Percentiles rank a stretch among this genome's conserved stretches.
Evolutionary conservation across 441 rosid species (phyloP).

Genomic region (Adansonia rubrostipa): DNA sequence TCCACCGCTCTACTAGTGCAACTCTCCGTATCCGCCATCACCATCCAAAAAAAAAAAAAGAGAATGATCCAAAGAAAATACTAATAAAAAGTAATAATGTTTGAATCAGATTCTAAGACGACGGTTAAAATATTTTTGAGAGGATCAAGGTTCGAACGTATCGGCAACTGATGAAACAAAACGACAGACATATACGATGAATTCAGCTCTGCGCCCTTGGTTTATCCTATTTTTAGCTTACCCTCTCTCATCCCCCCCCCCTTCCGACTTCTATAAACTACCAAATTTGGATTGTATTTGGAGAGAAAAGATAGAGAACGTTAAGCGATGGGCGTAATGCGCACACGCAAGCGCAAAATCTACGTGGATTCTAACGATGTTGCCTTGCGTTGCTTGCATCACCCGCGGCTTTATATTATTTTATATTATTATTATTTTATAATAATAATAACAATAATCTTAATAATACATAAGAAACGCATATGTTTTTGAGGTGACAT

Average conservation of each 20-base stretch:
- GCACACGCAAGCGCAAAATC: constrained; percentile 47
- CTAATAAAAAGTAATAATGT: neutral
- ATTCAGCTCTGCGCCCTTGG: constrained; percentile 17
- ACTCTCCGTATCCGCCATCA: constrained; percentile 66
- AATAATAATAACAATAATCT: too few species aligned
- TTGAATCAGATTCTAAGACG: neutral
- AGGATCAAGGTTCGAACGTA: constrained; percentile 28
- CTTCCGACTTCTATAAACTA: neutral
- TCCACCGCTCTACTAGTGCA: constrained; percentile 61
- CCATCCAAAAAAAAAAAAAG: neutral
- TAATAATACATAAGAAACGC: too few species aligned
- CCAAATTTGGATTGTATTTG: constrained; percentile 5
- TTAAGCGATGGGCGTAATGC: constrained; percentile 41
- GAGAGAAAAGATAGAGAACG: constrained; percentile 13
- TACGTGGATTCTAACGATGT: constrained; percentile 57
- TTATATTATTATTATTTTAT: neutral
- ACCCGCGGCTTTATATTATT: neutral
- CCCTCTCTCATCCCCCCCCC: neutral
- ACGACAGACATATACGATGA: constrained; percentile 27
- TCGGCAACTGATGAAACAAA: constrained; percentile 19
- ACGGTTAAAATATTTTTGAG: neutral
- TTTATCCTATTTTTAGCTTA: neutral
- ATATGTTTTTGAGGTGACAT: too few species aligned
- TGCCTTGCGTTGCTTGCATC: constrained; percentile 40
- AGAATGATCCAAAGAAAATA: neutral